Evolutionary conservation across 75 land plant genomes (phyloP), one percentile per base, ranked within the genome.

Genomic region (Sequoiadendron giganteum): DNA sequence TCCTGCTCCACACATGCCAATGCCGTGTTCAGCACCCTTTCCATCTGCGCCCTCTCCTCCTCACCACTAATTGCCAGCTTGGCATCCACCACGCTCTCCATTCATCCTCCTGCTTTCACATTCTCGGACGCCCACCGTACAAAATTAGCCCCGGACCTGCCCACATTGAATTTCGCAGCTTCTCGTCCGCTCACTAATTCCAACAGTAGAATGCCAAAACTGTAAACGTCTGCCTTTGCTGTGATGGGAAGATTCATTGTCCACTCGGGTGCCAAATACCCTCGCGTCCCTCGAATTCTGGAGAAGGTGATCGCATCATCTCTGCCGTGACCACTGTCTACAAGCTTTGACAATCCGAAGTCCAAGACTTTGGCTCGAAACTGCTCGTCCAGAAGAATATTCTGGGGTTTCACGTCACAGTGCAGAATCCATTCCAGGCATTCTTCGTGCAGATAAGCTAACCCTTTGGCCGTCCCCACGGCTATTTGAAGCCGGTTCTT

Each of bases 261-360:
- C 93, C 93, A 92, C 72, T 94, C 97, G 1, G 96, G 94, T 19
- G 97, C 95, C 92, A 96, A 82, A 88, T 96, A 96, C 36, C 95
- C 97, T 7, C 90, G 91, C 10, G 95, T 95, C 49, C 96, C 97
- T 36, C 97, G 75, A 21, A 91, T 88, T 42, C n/a, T 80, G 1
- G 83, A 80, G 45, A 80, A 80, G 28, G 0, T 39, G 2, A 80
- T 25, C 2, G 83, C 45, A 6, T 48, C 48, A 39, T 80, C 48
- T 40, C 83, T 42, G 45, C 39, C 43, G 0, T 55, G 58, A 2
- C 85, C 89, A 68, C 92, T 88, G 14, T 89, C 81, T 21, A 75
- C 84, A 84, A 94, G 86, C 88, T 95, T 94, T 1, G 96, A 90
- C 38, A 95, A 85, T 25, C 97, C 95, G 75, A 95, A 95, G 88